A percentile compares a stretch with the other conserved stretches of the same genome.
phyloP scores from a whole-genome alignment of 257 asterid genomes.

The Forsythia viridissima region DNA sequence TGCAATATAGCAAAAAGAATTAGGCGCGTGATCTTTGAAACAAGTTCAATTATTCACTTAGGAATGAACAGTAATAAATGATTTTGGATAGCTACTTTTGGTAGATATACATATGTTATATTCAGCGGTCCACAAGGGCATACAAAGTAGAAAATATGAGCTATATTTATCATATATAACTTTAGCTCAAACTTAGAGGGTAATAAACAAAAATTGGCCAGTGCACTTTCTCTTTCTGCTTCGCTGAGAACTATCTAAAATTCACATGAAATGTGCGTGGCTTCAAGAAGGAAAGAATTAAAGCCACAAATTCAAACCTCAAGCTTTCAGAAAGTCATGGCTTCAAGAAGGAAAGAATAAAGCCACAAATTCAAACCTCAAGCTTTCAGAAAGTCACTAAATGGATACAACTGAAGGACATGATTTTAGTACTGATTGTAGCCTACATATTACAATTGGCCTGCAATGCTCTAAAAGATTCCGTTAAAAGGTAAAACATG shows the following conservation, averaged over 20 bases:
- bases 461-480: conserved; percentile 12
- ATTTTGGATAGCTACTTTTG: neutral
- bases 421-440: neutral
- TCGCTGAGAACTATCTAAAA: conserved; percentile 8
- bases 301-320: conserved; percentile 11
- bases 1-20: conserved; percentile 1
- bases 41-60: conserved; percentile 1
- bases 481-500: neutral
- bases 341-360: neutral
- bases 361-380: conserved; percentile 8
- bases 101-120: neutral
- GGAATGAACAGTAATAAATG: neutral
- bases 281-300: neutral
- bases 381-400: conserved; percentile 16
- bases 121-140: neutral
- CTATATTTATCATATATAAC: neutral
- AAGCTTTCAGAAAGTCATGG: conserved; percentile 20
- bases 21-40: conserved; percentile 15
- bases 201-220: neutral
- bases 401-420: conserved; percentile 4
- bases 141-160: neutral
- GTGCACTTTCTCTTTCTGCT: neutral
- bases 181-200: neutral
- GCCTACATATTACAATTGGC: conserved; percentile 9
- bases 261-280: conserved; percentile 16